A percentile compares a stretch with the other conserved stretches of the same genome.
Evolutionary conservation across 495 filamentous ascomycete species (phyloP).

Genomic region (Aspergillus nanangensis): DNA sequence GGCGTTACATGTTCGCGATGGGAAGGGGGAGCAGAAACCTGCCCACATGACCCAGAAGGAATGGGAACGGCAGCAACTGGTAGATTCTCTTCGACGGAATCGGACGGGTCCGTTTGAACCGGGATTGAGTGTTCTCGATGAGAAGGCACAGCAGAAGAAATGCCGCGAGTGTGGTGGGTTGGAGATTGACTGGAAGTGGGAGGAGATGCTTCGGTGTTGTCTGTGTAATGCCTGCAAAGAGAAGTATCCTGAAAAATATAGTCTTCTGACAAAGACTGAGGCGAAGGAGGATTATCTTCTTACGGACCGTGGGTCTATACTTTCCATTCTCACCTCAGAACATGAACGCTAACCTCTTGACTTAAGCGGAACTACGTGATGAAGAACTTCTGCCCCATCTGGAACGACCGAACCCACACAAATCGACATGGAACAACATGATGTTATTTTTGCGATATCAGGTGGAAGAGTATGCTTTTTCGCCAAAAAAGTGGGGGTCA

Average conservation of each 20-base stretch:
- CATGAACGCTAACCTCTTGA: conserved; percentile 2
- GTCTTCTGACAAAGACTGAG: conserved; percentile 93
- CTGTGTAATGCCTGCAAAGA: conserved; percentile 83
- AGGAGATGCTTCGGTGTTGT: conserved; percentile 66
- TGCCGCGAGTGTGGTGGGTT: conserved; percentile 79
- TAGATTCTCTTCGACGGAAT: conserved; percentile 61
- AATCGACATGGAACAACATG: conserved; percentile 96
- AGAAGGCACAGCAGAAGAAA: conserved; percentile 58
- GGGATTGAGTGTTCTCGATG: conserved; percentile 64
- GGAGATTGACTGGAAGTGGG: conserved; percentile 95
- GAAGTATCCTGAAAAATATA: conserved; percentile 84
- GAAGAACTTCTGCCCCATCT: conserved; percentile 81
- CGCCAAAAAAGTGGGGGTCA: conserved; percentile 78
- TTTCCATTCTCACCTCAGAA: neutral
- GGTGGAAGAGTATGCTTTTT: conserved; percentile 88
- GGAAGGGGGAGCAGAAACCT: conserved; percentile 62
- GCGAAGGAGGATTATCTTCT: conserved; percentile 90
- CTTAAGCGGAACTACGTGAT: conserved; percentile 75
- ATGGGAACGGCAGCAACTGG: conserved; percentile 80
- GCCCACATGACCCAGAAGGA: conserved; percentile 86
- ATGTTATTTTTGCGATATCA: conserved; percentile 93
- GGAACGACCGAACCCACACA: conserved; percentile 89
- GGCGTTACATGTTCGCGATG: conserved; percentile 55
- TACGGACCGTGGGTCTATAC: conserved; percentile 70
- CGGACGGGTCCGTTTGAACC: conserved; percentile 85